Percentiles rank a stretch among this genome's conserved stretches.
Evolutionary conservation across 441 rosid genomes (phyloP).

Genomic region (Erodium moschatum): DNA sequence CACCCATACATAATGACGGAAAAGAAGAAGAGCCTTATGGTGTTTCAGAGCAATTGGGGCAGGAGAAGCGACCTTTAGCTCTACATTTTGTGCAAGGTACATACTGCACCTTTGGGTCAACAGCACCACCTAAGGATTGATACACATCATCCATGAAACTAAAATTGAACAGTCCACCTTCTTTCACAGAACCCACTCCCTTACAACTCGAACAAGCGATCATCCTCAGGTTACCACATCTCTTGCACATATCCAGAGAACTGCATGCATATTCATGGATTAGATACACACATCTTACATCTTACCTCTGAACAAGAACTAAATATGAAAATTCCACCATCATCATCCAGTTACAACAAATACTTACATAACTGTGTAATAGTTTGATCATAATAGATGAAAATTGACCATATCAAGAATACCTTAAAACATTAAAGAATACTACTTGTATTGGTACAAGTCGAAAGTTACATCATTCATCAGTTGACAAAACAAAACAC

Average conservation of each 20-base stretch:
- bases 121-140: conserved; percentile 29
- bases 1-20: too few species aligned
- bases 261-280: conserved; percentile 39
- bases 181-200: conserved; percentile 53
- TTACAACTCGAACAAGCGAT: conserved; percentile 67
- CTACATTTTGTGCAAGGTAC: conserved; percentile 43
- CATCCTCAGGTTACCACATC: conserved; percentile 68
- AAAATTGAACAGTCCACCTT: conserved; percentile 42
- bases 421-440: too few species aligned
- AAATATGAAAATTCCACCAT: too few species aligned
- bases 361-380: too few species aligned
- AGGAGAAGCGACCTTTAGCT: conserved; percentile 62
- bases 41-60: conserved; percentile 53
- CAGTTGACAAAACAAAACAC: too few species aligned
- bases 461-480: too few species aligned
- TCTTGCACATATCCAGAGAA: conserved; percentile 70
- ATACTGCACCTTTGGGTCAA: conserved; percentile 28
- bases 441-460: too few species aligned
- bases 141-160: conserved; percentile 35
- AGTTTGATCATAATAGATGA: too few species aligned
- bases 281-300: too few species aligned
- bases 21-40: conserved; percentile 6
- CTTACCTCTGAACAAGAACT: too few species aligned
- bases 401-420: too few species aligned
- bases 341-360: too few species aligned